Base-by-base conservation (phyloP, 2,329 filamentous ascomycete genomes). In the Penicillium sp. region DNA sequence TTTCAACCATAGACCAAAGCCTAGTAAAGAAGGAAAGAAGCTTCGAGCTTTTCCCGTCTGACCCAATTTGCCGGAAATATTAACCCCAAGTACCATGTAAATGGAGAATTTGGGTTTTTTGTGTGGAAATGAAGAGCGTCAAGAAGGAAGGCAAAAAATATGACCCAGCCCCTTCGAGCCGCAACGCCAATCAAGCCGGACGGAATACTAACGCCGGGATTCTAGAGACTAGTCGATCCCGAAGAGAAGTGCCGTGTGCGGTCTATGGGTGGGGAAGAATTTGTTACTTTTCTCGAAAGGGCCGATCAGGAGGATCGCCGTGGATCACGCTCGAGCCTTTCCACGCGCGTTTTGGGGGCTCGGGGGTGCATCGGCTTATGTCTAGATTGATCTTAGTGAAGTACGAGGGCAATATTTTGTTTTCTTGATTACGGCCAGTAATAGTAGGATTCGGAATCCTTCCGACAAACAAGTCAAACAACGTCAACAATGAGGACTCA, bases 151-250 rank as follows among this genome's bases (percentile, higher is more conserved):
- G 9, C 9, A 39, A 19, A n/a, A 39, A 24, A 4, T n/a, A 19
- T 26, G 52, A 41, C 26, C 52, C 52, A 48, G 44, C 44, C 45
- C 43, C 52, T 31, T 22, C 27, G 21, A 39, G 52, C 45, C 52
- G 43, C 52, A 48, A n/a, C 52, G 33, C 58, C 58, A 62, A 60
- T 62, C 55, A 55, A 22, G 27, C 16, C 29, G 1, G 33, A 22
- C 50, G 60, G 46, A 59, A 61, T 53, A 37, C 41, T 52, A 55
- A 53, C 46, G 47, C 59, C 51, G 59, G 56, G 37, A 54, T 27
- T 49, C 6, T n/a, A 37, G 29, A 31, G 37, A 43, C 50, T 57
- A 56, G 61, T 61, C 61, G 61, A 63, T 63, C 61, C 56, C 56
- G 58, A 59, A 9, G 10, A 37, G 43, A 59, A 63, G 37, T 63